Evolutionary conservation across 1,284 basidiomycete species (phyloP), one percentile per base, ranked within the genome.

Genomic region (Stygiomarasmius scandens): DNA sequence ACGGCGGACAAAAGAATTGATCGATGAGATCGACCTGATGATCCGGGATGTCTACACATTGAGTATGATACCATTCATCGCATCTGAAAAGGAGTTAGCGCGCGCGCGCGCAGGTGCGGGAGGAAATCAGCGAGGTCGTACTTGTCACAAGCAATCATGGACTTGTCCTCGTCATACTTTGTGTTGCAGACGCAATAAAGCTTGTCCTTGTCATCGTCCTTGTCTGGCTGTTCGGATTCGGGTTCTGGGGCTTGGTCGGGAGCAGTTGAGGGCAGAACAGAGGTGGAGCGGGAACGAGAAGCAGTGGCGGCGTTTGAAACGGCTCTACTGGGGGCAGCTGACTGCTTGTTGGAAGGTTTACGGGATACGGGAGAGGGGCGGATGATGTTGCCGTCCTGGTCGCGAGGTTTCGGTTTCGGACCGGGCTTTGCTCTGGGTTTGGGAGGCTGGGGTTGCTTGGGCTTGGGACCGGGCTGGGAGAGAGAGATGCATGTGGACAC

Each of bases 81-180:
- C 92, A 94, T 27, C 91, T 93, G 53, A 2, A 34, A 8, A 27
- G 41, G 46, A 51, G 29, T 48, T 49, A 60, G 63, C 43, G 10
- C n/a, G 38, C 23, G 45, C 44, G 22, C 58, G 41, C 9, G 49
- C 34, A 49, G 47, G 46, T 32, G 27, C 29, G 29, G 29, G 27
- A 49, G 24, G 56, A 11, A n/a, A n/a, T n/a, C 19, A 54, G 27
- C 22, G 50, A 47, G 56, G 45, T 69, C 80, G 46, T 63, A 92
- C 91, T 85, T 81, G 74, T 95, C 92, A 68, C 92, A 94, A n/a
- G 90, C 92, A 69, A 95, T 93, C 92, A 95, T 94, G 57, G 87
- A 81, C 59, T 81, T 77, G 67, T 92, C 89, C 67, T 92, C 90
- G 62, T 94, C 89, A 63, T 94, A 93, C 62, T 77, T 80, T 22